Conservation (phyloP, 257 asterid genomes). For the Solanum sitiens region DNA sequence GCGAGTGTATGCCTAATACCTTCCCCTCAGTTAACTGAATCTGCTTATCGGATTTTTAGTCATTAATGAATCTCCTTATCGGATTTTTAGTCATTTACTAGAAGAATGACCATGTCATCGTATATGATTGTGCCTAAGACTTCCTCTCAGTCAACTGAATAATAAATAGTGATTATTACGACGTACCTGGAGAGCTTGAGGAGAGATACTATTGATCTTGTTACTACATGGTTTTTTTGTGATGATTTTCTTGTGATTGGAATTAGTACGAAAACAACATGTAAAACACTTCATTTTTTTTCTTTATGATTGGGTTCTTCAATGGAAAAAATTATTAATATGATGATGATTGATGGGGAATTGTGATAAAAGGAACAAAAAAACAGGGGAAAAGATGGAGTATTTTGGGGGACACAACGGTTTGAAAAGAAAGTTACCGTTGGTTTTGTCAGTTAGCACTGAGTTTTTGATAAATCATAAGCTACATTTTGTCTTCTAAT, state of each 20-base stretch:
- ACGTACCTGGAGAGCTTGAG: background rate
- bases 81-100: background rate
- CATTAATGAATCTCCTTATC: background rate
- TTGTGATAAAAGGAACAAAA: background rate
- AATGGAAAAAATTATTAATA: background rate
- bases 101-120: background rate
- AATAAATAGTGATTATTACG: background rate
- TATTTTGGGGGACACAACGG: background rate
- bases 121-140: rapidly evolving
- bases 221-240: background rate
- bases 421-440: conserved; percentile 27
- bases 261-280: conserved; percentile 18
- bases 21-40: background rate
- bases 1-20: background rate
- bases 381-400: background rate
- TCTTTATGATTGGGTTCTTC: background rate
- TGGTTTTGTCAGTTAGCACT: conserved; percentile 7
- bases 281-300: conserved; percentile 34
- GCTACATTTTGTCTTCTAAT: background rate
- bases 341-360: background rate
- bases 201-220: background rate
- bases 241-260: conserved; percentile 5
- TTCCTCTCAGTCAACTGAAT: background rate
- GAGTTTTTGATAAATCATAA: background rate
- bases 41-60: background rate